A percentile compares a stretch with the other conserved stretches of the same genome.
Evolutionary conservation across 2,329 filamentous ascomycete species (phyloP).

Genomic region (Claviceps purpurea): DNA sequence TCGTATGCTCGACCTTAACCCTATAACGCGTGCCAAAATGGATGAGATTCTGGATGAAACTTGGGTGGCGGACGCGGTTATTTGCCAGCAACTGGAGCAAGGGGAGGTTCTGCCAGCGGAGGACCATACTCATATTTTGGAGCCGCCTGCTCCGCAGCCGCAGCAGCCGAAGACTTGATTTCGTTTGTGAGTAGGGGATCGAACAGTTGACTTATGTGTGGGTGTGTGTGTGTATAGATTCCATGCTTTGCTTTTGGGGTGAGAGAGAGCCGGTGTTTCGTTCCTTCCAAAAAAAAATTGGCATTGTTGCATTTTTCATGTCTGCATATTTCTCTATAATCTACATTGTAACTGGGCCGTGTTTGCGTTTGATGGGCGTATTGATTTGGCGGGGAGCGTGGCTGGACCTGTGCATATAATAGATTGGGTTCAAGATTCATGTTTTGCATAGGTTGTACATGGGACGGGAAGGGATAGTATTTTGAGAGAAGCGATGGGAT

Average conservation of each 20-base stretch:
- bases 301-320: neutral
- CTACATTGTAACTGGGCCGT: neutral
- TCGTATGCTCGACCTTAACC: slow-evolving; percentile 83
- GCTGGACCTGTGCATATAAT: neutral
- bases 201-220: too few relatives aligned
- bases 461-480: neutral
- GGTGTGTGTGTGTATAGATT: too few relatives aligned
- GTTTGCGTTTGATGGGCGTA: neutral
- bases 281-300: neutral
- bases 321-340: neutral
- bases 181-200: too few relatives aligned
- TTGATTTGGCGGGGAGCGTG: neutral
- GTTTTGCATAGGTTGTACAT: neutral
- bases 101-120: slow-evolving; percentile 59
- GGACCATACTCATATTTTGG: slow-evolving; percentile 74
- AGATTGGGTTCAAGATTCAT: neutral
- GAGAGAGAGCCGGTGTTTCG: neutral
- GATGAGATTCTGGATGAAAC: slow-evolving; percentile 75
- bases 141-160: slow-evolving; percentile 46
- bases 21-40: slow-evolving; percentile 70
- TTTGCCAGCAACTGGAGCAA: slow-evolving; percentile 64
- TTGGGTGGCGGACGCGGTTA: slow-evolving; percentile 76
- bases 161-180: slow-evolving; percentile 11
- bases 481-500: neutral
- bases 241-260: too few relatives aligned